Evolutionary conservation across 345 rosid species (phyloP).

Genomic region (Erodium maritimum): DNA sequence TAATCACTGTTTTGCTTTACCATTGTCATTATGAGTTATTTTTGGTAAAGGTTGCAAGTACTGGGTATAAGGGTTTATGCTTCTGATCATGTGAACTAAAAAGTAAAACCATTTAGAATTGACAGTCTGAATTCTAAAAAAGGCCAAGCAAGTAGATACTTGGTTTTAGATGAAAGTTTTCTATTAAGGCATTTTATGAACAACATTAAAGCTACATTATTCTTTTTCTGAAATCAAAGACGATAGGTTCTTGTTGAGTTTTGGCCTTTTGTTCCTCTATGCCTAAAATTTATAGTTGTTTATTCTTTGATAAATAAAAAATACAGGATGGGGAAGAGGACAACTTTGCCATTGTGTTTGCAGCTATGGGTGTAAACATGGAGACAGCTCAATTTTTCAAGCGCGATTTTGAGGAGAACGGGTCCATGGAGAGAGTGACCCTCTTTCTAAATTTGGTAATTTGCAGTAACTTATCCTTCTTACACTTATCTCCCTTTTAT

Average conservation of each 20-base stretch:
- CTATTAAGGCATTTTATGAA: neutral
- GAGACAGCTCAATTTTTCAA: conserved; percentile 97
- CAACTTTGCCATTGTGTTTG: conserved; percentile 95
- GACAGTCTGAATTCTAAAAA: no score
- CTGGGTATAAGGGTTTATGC: no score
- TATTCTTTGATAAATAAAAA: neutral
- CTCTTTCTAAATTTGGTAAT: conserved; percentile 79
- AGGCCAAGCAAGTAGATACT: neutral
- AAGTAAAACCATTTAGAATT: no score
- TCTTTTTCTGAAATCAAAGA: neutral
- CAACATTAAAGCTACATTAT: neutral
- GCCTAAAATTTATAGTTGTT: neutral
- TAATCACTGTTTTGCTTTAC: no score
- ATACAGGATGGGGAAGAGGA: conserved; percentile 68
- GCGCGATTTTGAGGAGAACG: conserved; percentile 95
- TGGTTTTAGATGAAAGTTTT: neutral
- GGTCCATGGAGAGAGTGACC: conserved; percentile 98
- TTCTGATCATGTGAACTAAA: no score
- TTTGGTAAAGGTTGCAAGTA: no score
- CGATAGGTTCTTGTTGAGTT: neutral
- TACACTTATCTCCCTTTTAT: neutral
- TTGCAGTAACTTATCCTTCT: neutral
- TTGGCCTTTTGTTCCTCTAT: neutral
- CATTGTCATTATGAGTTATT: no score
- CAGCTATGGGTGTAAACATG: conserved; percentile 99